Conservation (phyloP, 345 rosid genomes). For the Passiflora organensis region DNA sequence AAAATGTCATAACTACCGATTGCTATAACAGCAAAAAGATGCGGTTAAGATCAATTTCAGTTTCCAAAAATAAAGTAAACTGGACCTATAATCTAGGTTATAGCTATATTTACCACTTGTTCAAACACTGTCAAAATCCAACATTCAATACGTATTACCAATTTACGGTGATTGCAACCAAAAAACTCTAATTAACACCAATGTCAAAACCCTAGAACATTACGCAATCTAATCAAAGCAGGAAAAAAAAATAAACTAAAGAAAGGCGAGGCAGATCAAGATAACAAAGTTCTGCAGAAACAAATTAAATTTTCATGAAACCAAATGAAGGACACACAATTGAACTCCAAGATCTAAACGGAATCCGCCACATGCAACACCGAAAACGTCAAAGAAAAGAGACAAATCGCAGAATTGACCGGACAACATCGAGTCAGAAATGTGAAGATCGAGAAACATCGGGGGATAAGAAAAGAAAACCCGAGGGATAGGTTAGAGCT, state of each 20-base stretch:
- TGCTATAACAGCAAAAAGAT: neutral
- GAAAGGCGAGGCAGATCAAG: constrained; percentile 6
- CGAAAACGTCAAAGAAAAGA: neutral
- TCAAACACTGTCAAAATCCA: neutral
- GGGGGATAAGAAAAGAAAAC: constrained; percentile 10
- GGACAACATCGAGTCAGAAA: neutral
- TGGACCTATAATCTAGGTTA: neutral
- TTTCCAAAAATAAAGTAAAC: neutral
- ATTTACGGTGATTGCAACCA: neutral
- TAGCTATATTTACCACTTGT: neutral
- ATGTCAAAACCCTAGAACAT: neutral
- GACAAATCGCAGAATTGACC: neutral
- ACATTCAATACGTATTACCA: neutral
- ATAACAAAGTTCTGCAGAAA: no score
- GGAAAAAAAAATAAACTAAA: no score
- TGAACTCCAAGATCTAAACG: no score
- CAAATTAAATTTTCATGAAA: neutral
- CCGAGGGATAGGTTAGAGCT: constrained; percentile 17
- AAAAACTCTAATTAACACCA: neutral
- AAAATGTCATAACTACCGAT: neutral
- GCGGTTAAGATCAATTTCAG: no score
- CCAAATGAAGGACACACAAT: neutral
- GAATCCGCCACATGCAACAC: no score
- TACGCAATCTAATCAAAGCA: neutral
- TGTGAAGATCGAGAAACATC: constrained; percentile 5